Base-by-base conservation (phyloP, 495 filamentous ascomycete species). In the Pseudoneurospora amorphoporcata region DNA sequence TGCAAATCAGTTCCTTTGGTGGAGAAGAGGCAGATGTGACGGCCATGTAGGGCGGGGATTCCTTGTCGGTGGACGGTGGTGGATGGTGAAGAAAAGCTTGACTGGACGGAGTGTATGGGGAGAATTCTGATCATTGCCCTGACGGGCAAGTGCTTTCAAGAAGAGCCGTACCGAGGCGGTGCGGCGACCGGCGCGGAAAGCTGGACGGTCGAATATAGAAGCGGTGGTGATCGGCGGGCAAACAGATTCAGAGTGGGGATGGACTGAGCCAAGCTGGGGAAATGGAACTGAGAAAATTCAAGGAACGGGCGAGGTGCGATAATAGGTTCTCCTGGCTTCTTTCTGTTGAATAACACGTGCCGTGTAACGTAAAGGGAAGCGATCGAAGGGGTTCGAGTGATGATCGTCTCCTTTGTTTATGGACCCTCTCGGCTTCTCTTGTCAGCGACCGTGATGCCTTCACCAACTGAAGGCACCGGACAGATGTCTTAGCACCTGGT, bases 101-200 rank as follows among this genome's bases (percentile, higher is more conserved):
- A 70, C 69, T 43, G 69, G 69, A 68, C 39, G 69, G 41, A 53
- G 68, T 19, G 69, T 73, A 69, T 74, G 68, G 37, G 38, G 29
- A 42, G 12, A 4, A 5, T 41, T 74, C 76, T n/a, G 73, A 78
- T 78, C 76, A 70, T 76, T 77, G 32, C 76, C 70, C 19, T 39
- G 40, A 73, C 71, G 40, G 71, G 76, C 70, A 75, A 74, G 68
- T 65, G 35, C 45, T 38, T 38, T 23, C 45, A 43, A 73, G 45
- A 74, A 69, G 39, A 76, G 70, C 70, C 53, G 53, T 65, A 35
- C 53, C 53, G 14, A 65, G 53, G 53, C 53, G 53, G 53, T 35
- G 53, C 53, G 29, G 35, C 14, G 53, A 37, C 53, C 53, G 53
- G 53, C 29, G 53, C 29, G 53, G 53, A 65, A 65, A 65, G 3